These are phyloP conservation scores for Serendipita sp. DNA, from an alignment of 768 basidiomycete species.

Conservation along the genomic window DNA sequence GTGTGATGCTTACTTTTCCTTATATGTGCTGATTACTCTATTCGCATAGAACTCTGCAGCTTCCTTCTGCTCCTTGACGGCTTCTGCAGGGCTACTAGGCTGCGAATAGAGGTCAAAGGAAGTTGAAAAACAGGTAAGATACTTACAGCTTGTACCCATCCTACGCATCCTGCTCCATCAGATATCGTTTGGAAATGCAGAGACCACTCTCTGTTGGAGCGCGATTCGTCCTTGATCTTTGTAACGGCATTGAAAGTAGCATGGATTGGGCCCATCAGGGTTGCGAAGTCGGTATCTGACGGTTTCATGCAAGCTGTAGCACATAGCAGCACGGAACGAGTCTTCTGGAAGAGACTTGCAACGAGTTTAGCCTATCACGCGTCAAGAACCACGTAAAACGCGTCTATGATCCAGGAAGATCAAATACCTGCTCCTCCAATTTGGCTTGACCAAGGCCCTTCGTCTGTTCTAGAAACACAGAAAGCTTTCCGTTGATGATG, in stretches of 20 bases:
- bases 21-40: conserved; percentile 80
- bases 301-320: conserved; percentile 71
- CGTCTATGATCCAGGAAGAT: conserved; percentile 5
- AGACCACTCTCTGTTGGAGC: conserved; percentile 68
- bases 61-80: conserved; percentile 68
- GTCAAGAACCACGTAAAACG: not conserved
- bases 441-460: conserved; percentile 48
- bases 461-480: conserved; percentile 59
- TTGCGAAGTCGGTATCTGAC: conserved; percentile 37
- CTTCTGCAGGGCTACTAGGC: not conserved
- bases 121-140: not conserved
- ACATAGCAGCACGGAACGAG: conserved; percentile 51
- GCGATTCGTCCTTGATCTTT: conserved; percentile 66
- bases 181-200: conserved; percentile 67
- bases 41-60: conserved; percentile 78
- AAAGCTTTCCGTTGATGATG: conserved; percentile 57
- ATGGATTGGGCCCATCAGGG: conserved; percentile 51
- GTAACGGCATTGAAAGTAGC: conserved; percentile 57
- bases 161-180: conserved; percentile 66
- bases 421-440: conserved; percentile 62
- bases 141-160: conserved; percentile 77
- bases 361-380: conserved; percentile 46
- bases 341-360: conserved; percentile 45
- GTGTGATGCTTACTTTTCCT: conserved; percentile 56
- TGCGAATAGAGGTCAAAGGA: not conserved